phyloP scores from a whole-genome alignment of 306 rosid genomes.

The Sesbania bispinosa region DNA sequence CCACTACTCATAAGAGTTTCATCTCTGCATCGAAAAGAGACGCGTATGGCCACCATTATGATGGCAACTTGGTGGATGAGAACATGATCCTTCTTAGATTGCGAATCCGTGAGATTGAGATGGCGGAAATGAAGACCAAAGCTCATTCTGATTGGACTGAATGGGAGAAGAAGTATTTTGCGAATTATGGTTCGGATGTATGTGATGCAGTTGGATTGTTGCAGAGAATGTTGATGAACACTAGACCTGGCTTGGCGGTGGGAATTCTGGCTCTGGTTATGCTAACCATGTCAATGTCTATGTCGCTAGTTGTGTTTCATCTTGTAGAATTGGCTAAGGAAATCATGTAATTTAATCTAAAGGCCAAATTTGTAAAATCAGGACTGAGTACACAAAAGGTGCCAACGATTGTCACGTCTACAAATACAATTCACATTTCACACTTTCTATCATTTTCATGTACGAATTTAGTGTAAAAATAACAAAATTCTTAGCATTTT shows the following conservation, averaged over 20 bases:
- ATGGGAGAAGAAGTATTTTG: constrained; percentile 55
- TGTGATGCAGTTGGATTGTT: constrained; percentile 47
- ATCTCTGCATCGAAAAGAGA: constrained; percentile 39
- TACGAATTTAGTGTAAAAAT: too few relatives aligned
- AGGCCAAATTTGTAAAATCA: neutral
- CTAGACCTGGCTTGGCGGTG: constrained; percentile 47
- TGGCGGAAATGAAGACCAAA: constrained; percentile 1
- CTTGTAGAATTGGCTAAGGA: constrained; percentile 14
- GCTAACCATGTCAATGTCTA: constrained; percentile 37
- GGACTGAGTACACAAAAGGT: neutral
- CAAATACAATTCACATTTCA: too few relatives aligned
- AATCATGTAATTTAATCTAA: neutral
- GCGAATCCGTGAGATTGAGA: constrained; percentile 48
- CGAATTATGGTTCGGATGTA: constrained; percentile 33
- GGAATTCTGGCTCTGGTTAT: constrained; percentile 26
- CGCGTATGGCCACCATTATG: constrained; percentile 31
- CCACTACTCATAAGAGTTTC: neutral
- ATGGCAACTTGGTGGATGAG: constrained; percentile 54
- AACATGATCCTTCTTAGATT: constrained; percentile 55
- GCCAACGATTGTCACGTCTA: neutral
- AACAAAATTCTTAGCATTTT: too few relatives aligned
- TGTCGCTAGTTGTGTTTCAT: constrained; percentile 23
- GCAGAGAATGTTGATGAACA: constrained; percentile 49
- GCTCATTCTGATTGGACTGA: constrained; percentile 41
- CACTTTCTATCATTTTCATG: too few relatives aligned